phyloP scores from a whole-genome alignment of 768 basidiomycete species.

The Pluteus cervinus region DNA sequence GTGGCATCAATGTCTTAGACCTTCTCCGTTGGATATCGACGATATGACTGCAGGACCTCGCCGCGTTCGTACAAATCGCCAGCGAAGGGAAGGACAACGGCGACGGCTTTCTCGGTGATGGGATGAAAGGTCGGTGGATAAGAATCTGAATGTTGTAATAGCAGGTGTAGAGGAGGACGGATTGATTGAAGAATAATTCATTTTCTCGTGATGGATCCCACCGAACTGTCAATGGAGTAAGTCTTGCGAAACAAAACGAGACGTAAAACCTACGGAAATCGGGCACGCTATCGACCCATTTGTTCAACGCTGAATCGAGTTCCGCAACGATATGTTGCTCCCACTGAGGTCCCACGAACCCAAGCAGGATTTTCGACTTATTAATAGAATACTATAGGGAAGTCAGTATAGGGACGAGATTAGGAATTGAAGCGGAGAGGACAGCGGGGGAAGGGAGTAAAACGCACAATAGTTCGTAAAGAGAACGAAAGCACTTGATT shows the following conservation, averaged over 20 bases:
- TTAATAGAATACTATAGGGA: conserved; percentile 74
- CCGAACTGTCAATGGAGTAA: conserved; percentile 27
- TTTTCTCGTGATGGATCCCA: conserved; percentile 47
- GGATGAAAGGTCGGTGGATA: conserved; percentile 76
- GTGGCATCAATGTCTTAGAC: conserved; percentile 21
- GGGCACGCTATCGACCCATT: conserved; percentile 65
- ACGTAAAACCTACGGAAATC: conserved; percentile 38
- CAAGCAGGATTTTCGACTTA: conserved; percentile 59
- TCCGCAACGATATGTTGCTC: conserved; percentile 66
- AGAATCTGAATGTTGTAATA: conserved; percentile 65
- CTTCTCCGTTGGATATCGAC: conserved; percentile 50
- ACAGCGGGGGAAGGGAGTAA: background rate
- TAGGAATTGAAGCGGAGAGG: background rate
- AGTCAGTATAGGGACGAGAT: background rate
- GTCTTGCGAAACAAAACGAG: background rate
- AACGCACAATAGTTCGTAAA: conserved; percentile 56
- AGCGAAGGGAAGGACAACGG: conserved; percentile 55
- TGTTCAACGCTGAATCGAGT: conserved; percentile 65
- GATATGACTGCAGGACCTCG: conserved; percentile 77
- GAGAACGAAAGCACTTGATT: conserved; percentile 60
- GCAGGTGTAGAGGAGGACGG: conserved; percentile 43
- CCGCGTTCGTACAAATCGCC: conserved; percentile 75
- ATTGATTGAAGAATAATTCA: conserved; percentile 48
- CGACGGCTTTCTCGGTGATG: conserved; percentile 43
- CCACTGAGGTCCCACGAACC: conserved; percentile 58